Conservation (phyloP, 2,329 filamentous ascomycete species). For the Ophiostoma angusticollis region DNA sequence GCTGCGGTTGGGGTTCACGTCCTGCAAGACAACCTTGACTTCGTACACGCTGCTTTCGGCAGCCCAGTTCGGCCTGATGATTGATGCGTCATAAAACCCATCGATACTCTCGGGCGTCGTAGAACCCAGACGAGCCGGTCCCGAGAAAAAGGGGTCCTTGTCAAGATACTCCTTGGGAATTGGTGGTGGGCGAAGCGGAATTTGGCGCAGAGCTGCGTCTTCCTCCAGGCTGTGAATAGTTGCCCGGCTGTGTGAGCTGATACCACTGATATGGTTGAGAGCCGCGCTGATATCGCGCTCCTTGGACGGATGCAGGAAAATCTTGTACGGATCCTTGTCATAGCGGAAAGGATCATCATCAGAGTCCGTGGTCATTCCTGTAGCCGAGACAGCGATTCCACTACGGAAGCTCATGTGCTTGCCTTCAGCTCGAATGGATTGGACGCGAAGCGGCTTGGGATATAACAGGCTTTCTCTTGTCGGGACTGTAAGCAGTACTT, state of each 20-base stretch:
- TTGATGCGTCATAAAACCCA: slow-evolving; percentile 10
- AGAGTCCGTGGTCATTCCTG: slow-evolving; percentile 20
- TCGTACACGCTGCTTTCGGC: slow-evolving; percentile 9
- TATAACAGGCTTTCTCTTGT: slow-evolving; percentile 9
- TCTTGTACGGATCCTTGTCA: slow-evolving; percentile 26
- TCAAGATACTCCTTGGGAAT: slow-evolving; percentile 9
- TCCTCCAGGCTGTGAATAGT: slow-evolving; percentile 16
- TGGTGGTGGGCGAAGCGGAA: slow-evolving; percentile 7
- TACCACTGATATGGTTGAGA: slow-evolving; percentile 21
- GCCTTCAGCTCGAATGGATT: slow-evolving; percentile 7
- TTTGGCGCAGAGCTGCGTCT: slow-evolving; percentile 18
- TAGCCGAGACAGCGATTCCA: slow-evolving; percentile 18
- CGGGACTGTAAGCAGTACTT: neutral
- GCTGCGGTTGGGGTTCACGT: neutral
- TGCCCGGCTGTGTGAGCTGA: slow-evolving; percentile 16
- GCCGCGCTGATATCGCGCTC: slow-evolving; percentile 32
- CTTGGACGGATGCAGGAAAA: slow-evolving; percentile 25
- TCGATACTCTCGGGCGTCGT: slow-evolving; percentile 7
- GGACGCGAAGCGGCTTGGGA: slow-evolving; percentile 14
- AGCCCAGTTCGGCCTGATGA: slow-evolving; percentile 10
- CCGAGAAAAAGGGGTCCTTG: slow-evolving; percentile 1
- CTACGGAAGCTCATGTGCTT: slow-evolving; percentile 12
- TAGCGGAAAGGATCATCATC: slow-evolving; percentile 34
- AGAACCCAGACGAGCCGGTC: slow-evolving; percentile 1
- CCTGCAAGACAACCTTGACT: slow-evolving; percentile 15